These are phyloP conservation scores for Ceriops decandra DNA, from an alignment of 345 rosid species.

Conservation along the genomic window DNA sequence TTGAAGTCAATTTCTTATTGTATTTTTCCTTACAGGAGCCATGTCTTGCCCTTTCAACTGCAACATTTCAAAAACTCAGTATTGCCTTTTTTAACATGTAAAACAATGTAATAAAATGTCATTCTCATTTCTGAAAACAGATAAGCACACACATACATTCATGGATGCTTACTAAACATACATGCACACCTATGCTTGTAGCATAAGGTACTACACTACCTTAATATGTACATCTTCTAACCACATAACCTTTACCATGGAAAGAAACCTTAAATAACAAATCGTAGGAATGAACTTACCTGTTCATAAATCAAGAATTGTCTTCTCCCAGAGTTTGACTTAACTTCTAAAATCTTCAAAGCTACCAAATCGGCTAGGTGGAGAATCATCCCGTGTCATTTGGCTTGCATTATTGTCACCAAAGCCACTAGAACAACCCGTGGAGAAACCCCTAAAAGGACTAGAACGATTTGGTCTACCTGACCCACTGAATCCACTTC, in stretches of 20 bases:
- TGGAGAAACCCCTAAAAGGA: constrained; percentile 20
- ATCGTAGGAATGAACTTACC: constrained; percentile 6
- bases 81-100: too few relatives aligned
- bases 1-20: background rate
- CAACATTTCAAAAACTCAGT: background rate
- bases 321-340: background rate
- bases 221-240: too few relatives aligned
- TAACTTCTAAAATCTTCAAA: constrained; percentile 17
- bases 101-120: too few relatives aligned
- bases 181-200: too few relatives aligned
- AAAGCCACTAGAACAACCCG: constrained; percentile 37
- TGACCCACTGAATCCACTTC: constrained; percentile 22
- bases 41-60: background rate
- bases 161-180: too few relatives aligned
- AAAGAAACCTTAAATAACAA: too few relatives aligned
- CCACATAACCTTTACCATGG: too few relatives aligned
- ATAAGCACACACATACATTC: too few relatives aligned
- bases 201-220: too few relatives aligned
- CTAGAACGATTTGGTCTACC: constrained; percentile 29
- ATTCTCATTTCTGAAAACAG: too few relatives aligned
- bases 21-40: background rate
- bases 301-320: constrained; percentile 5
- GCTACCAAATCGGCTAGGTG: constrained; percentile 8
- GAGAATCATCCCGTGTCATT: background rate
- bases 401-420: constrained; percentile 18